These are phyloP conservation scores for Sarocladium oryzae DNA, from an alignment of 2,329 filamentous ascomycete species.

Conservation along the genomic window DNA sequence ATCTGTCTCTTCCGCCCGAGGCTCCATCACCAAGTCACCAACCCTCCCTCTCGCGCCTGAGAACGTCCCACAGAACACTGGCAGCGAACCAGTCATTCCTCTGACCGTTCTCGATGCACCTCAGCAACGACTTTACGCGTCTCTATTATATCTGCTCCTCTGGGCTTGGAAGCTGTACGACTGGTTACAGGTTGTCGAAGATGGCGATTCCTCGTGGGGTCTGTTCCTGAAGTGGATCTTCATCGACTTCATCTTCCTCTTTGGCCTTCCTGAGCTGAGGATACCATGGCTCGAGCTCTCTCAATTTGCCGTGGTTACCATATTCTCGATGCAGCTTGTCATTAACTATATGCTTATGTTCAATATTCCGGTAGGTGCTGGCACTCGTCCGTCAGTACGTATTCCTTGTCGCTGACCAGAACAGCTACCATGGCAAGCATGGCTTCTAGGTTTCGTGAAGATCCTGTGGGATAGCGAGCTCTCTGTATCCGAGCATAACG, in stretches of 20 bases:
- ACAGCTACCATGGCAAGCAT: conserved; percentile 66
- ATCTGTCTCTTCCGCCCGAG: conserved; percentile 23
- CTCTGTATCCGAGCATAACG: conserved; percentile 85
- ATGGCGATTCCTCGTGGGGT: conserved; percentile 81
- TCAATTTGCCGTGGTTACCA: conserved; percentile 60
- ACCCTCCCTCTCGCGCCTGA: conserved; percentile 43
- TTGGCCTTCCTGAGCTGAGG: conserved; percentile 75
- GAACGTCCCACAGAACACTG: conserved; percentile 22
- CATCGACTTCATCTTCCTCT: conserved; percentile 81
- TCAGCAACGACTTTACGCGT: conserved; percentile 81
- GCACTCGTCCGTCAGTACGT: neutral
- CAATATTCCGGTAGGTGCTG: conserved; percentile 61
- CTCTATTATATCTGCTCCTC: conserved; percentile 69
- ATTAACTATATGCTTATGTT: conserved; percentile 89
- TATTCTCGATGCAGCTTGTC: conserved; percentile 66
- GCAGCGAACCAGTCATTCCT: conserved; percentile 65
- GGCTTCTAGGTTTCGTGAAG: conserved; percentile 67
- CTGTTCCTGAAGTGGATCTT: conserved; percentile 90
- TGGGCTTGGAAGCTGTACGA: conserved; percentile 84
- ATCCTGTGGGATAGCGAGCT: conserved; percentile 88
- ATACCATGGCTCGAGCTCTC: conserved; percentile 97
- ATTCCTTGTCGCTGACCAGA: neutral
- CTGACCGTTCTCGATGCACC: conserved; percentile 79
- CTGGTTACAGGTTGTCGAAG: conserved; percentile 69
- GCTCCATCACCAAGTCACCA: conserved; percentile 22